Evolutionary conservation across 1,284 basidiomycete species (phyloP).

Genomic region (Cryptococcus hybrid): DNA sequence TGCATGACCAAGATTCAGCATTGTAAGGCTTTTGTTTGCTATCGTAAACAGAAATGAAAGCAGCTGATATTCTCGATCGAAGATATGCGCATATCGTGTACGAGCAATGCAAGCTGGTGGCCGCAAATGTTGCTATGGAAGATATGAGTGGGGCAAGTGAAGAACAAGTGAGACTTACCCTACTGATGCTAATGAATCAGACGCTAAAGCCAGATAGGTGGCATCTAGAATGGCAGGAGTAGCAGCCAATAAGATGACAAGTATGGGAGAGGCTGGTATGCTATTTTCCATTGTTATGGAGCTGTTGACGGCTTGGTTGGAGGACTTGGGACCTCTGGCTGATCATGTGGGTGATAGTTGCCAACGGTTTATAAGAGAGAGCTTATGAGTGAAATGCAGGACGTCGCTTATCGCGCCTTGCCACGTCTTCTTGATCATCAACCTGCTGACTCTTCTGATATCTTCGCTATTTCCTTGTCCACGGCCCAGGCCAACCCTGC

Average conservation of each 20-base stretch:
- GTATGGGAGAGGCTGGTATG: conserved; percentile 45
- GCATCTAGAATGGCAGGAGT: conserved; percentile 27
- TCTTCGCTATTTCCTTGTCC: conserved; percentile 58
- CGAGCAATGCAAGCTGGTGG: conserved; percentile 24
- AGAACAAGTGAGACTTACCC: conserved; percentile 8
- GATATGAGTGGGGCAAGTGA: conserved; percentile 6
- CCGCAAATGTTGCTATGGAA: conserved; percentile 8
- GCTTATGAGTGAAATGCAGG: conserved; percentile 9
- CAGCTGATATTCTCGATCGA: conserved; percentile 1
- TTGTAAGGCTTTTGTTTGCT: conserved; percentile 49
- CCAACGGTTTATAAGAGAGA: background rate
- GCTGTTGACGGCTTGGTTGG: conserved; percentile 65
- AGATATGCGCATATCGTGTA: conserved; percentile 36
- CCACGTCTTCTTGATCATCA: conserved; percentile 56
- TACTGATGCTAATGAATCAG: background rate
- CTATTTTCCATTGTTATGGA: conserved; percentile 63
- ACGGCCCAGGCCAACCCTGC: conserved; percentile 53
- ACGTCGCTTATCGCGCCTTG: conserved; percentile 53
- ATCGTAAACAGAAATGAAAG: background rate
- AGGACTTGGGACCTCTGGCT: conserved; percentile 42
- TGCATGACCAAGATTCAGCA: conserved; percentile 60
- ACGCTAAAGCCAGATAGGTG: conserved; percentile 1
- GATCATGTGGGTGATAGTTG: conserved; percentile 18
- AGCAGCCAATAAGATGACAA: conserved; percentile 30
- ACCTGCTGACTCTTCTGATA: conserved; percentile 51